Evolutionary conservation across 352 stramenopile species (phyloP).

Genomic region (Plasmopara viticola): DNA sequence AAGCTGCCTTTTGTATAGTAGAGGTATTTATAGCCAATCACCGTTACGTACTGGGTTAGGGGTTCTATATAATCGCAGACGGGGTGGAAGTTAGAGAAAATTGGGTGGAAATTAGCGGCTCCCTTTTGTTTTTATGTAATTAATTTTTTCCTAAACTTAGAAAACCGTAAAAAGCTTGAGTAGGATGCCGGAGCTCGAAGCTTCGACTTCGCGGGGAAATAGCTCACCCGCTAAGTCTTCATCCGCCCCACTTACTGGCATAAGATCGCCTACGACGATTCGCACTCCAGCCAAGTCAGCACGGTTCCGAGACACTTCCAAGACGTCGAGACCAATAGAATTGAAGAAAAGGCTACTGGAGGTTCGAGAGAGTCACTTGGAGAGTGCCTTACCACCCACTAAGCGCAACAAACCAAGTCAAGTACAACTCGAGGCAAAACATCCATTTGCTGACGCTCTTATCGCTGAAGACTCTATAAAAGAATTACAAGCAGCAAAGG

Average conservation of each 20-base stretch:
- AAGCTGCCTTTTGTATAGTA: too few species aligned
- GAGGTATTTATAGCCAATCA: too few species aligned
- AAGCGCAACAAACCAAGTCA: slow-evolving; percentile 17
- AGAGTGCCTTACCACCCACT: slow-evolving; percentile 5
- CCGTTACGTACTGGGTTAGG: too few species aligned
- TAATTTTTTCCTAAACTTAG: too few species aligned
- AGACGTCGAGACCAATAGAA: slow-evolving; percentile 10
- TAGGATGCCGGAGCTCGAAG: background rate
- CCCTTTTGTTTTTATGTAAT: too few species aligned
- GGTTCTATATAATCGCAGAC: too few species aligned
- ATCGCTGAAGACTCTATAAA: slow-evolving; percentile 3
- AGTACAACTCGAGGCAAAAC: background rate
- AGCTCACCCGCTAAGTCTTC: slow-evolving; percentile 11
- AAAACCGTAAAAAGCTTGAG: too few species aligned
- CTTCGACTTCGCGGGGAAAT: slow-evolving; percentile 7
- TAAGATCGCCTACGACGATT: slow-evolving; percentile 22
- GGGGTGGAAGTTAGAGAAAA: too few species aligned
- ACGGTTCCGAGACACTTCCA: slow-evolving; percentile 13
- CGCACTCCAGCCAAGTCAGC: slow-evolving; percentile 19
- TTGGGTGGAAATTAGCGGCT: too few species aligned
- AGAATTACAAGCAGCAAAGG: slow-evolving; percentile 7
- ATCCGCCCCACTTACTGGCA: slow-evolving; percentile 4
- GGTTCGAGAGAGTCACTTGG: background rate
- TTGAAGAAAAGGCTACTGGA: slow-evolving; percentile 25
- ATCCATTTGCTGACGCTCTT: background rate